Evolutionary conservation across 257 asterid species (phyloP).

Genomic region (Datura wrightii): DNA sequence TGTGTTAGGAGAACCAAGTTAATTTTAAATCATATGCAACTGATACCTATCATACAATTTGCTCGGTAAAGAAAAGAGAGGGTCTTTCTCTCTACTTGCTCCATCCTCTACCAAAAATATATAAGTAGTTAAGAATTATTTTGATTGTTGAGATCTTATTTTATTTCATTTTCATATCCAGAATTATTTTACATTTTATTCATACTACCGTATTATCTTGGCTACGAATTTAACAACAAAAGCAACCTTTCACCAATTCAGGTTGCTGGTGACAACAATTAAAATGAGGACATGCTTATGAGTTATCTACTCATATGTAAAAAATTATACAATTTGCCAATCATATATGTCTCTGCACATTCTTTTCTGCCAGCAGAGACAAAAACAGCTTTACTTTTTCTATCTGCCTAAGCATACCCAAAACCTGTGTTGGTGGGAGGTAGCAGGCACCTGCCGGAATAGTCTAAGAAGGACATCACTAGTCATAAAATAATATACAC

Average conservation of each 20-base stretch:
- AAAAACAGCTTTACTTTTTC: neutral
- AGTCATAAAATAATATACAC: neutral
- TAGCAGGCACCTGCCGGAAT: too few species aligned
- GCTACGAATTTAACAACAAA: neutral
- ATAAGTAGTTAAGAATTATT: neutral
- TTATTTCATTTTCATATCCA: neutral
- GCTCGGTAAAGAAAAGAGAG: neutral
- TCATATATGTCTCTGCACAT: neutral
- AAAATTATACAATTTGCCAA: neutral
- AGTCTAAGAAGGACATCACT: neutral
- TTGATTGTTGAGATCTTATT: neutral
- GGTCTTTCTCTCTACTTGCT: neutral
- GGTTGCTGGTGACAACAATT: neutral
- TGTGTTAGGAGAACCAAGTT: neutral
- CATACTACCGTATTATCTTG: neutral
- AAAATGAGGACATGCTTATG: neutral
- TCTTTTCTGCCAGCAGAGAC: neutral
- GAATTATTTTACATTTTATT: neutral
- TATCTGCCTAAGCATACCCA: constrained; percentile 11
- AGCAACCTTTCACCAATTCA: constrained; percentile 10
- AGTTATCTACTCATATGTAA: neutral
- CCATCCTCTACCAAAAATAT: neutral
- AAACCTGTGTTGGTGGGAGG: neutral
- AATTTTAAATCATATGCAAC: neutral
- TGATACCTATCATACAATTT: constrained; percentile 2